Base-by-base conservation (phyloP, 768 basidiomycete species). In the Fistulinella prunicolor region DNA sequence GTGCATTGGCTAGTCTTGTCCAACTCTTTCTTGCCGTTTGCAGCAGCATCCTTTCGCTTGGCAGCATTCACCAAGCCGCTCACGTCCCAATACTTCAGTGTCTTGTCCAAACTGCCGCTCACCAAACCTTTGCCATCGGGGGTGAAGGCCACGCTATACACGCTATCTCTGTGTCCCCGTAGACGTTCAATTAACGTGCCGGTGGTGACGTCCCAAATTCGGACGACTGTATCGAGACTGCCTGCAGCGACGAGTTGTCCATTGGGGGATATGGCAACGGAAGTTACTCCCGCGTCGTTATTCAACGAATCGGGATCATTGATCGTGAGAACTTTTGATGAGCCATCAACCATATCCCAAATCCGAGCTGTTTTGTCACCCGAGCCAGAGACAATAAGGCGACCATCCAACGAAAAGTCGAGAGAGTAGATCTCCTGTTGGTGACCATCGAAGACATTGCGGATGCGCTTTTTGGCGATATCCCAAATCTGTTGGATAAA, bases 381-480 rank as follows among this genome's bases (percentile, higher is more conserved):
- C 0, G 89, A 93, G 14, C 93, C 94, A 4, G 90, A 93, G 9
- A 94, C 89, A 55, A 95, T 85, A 56, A 87, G 77, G 5, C 83
- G 76, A 7, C 94, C 93, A 57, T 94, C 89, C n/a, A 75, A 69
- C 2, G 90, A 89, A 69, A 94, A 95, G 66, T 89, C 91, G 54
- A 96, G 83, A 1, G 92, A 91, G 69, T 95, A 95, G 60, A 96
- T 93, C 61, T 95, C 94, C 62, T 92, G 88, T 59, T 83, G 82
- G 70, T 96, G 94, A 5, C 94, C 94, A 54, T 88, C 83, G 58
- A 94, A 91, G 9, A 89, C 73, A 53, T 80, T 84, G 47, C 84
- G 80, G 61, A 94, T 89, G 29, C 80, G 79, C 58, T 85, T 85
- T 59, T 82, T 84, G 38, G 77, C 76, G 56, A 96, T 90, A 59